Evolutionary conservation across 208 protist species (phyloP), one percentile per base, ranked within the genome.

Genomic region (Leishmania gerbilli): DNA sequence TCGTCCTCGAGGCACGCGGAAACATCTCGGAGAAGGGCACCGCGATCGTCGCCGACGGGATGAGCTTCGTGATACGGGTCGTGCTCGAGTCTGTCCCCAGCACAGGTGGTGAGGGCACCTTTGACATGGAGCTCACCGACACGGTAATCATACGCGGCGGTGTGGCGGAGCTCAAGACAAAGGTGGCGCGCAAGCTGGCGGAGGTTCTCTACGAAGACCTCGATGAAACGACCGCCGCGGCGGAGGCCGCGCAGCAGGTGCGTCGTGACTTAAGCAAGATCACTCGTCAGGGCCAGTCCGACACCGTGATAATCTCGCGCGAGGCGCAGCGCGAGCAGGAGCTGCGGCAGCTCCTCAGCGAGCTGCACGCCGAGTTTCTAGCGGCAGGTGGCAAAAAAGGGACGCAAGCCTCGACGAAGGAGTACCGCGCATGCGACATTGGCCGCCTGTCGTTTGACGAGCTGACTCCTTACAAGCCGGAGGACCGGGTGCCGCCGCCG

Each of bases 61-160:
- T 98, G 95, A 86, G 87, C 55, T 98, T 98, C 87, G 92, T 96
- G 45, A 90, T 93, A 47, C 95, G 95, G 37, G 80, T 96, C 21
- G 84, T 88, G 31, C 84, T 98, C 24, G 91, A 98, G 71, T 83
- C 84, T 17, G 85, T 95, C 3, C 74, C 86, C 3, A 88, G 85
- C n/a, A 79, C 55, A 27, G 81, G 58, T 9, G 78, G 56, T 7
- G 77, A 76, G 31, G 77, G 37, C 58, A 85, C 83, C 17, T 95
- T 91, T 79, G 89, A 90, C 74, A 55, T 96, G 27, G 92, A 98
- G 84, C 88, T 98, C 24, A 85, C 90, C 15, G 95, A 98, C 78
- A 98, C 95, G 15, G 95, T 96, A 3, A 85, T 94, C 8, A 79
- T 97, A 7, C 86, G 85, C 21, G 79, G 82, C 53, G 93, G 90